These are phyloP conservation scores for Syncephalastrum monosporum DNA, from an alignment of 371 early-diverging fungal species.

Conservation along the genomic window DNA sequence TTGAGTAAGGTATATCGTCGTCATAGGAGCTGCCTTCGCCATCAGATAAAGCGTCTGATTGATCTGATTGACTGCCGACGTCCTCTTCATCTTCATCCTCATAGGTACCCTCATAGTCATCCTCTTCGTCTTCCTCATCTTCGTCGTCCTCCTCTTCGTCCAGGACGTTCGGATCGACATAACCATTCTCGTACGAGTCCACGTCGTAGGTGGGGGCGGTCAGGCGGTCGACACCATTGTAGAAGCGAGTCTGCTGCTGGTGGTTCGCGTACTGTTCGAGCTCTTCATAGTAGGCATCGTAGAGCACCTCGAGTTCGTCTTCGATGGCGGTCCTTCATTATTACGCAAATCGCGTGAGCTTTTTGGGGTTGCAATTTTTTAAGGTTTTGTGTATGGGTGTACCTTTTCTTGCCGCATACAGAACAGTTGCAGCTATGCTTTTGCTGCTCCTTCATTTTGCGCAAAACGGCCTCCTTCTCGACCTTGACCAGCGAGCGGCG, in stretches of 20 bases:
- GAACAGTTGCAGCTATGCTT: constrained; percentile 88
- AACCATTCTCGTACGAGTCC: too few relatives aligned
- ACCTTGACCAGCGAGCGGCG: constrained; percentile 80
- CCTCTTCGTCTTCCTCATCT: constrained; percentile 29
- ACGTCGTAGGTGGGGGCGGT: too few relatives aligned
- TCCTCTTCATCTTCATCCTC: constrained; percentile 54
- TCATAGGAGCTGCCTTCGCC: constrained; percentile 50
- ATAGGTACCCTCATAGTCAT: constrained; percentile 26
- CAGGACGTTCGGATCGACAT: neutral
- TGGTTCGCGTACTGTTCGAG: constrained; percentile 85
- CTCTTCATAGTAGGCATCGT: constrained; percentile 92
- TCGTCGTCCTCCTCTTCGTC: constrained; percentile 27
- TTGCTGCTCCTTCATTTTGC: constrained; percentile 93
- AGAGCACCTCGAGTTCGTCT: constrained; percentile 86
- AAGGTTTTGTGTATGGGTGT: constrained; percentile 8
- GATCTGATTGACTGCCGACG: constrained; percentile 21
- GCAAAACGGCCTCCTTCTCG: constrained; percentile 89
- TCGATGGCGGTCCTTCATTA: constrained; percentile 79
- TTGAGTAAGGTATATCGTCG: constrained; percentile 8
- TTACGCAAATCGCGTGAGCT: neutral
- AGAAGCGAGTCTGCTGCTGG: constrained; percentile 58
- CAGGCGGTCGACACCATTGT: constrained; percentile 4
- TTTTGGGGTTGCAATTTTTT: neutral
- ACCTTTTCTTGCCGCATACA: constrained; percentile 90
- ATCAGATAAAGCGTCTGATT: constrained; percentile 45